phyloP scores from a whole-genome alignment of 2,329 filamentous ascomycete genomes.

The Didymella pomorum region DNA sequence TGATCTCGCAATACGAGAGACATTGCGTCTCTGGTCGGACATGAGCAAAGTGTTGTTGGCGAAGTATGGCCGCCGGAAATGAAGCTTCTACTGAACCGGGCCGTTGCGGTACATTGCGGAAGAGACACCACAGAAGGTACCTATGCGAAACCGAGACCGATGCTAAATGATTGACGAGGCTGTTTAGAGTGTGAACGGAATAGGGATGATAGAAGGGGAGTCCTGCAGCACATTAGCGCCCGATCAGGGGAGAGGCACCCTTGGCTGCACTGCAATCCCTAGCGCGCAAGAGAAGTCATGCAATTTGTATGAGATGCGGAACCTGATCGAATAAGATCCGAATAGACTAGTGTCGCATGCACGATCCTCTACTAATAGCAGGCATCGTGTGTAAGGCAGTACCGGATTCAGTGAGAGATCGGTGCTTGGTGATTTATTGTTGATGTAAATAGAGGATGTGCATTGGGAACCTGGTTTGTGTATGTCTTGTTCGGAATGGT shows the following conservation, averaged over 20 bases:
- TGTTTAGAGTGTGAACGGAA: no score
- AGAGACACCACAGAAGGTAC: neutral
- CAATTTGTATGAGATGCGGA: no score
- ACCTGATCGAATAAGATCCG: neutral
- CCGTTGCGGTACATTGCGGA: conserved; percentile 2
- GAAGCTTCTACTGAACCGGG: neutral
- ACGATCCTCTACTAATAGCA: neutral
- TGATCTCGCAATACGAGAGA: neutral
- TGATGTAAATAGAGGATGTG: neutral
- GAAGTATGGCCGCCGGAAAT: conserved; percentile 14
- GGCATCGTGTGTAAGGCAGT: neutral
- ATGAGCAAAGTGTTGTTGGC: neutral
- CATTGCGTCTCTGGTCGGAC: no score
- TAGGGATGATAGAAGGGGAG: no score
- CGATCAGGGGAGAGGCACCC: no score
- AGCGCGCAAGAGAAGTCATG: neutral
- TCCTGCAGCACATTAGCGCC: no score
- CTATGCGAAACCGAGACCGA: no score
- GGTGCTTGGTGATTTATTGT: neutral
- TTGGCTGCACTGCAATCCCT: no score
- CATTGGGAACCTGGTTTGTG: neutral
- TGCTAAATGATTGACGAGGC: no score
- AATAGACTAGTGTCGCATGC: neutral
- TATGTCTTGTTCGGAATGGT: neutral
- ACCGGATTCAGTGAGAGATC: neutral